Percentiles rank a stretch among this genome's conserved stretches.
Conservation (phyloP, 306 rosid genomes). For the Rosa rugosa region DNA sequence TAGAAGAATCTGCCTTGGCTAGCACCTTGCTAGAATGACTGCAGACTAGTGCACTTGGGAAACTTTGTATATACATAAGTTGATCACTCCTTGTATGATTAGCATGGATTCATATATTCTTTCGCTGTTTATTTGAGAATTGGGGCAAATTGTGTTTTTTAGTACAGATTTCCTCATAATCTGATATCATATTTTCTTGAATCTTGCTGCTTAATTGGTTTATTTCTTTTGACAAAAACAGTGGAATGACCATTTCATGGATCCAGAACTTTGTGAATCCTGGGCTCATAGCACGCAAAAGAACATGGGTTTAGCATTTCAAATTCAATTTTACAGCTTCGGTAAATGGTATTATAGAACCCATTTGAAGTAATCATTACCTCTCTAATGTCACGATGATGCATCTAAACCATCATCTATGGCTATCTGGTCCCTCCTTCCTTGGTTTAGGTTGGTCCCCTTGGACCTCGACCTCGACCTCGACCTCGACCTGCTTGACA, state of each 20-base stretch:
- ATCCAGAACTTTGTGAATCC: neutral
- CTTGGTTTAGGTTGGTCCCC: slow-evolving; percentile 11
- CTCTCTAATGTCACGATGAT: neutral
- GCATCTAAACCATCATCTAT: neutral
- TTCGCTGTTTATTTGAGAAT: neutral
- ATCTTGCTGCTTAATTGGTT: neutral
- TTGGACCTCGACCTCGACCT: no score
- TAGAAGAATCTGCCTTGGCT: neutral
- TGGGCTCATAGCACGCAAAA: neutral
- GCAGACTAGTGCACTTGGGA: neutral
- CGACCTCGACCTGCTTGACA: neutral
- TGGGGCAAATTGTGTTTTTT: neutral
- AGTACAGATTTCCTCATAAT: neutral
- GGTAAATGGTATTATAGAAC: neutral
- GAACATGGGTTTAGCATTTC: neutral
- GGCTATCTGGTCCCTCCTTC: neutral
- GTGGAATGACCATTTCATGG: neutral
- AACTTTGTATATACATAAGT: neutral
- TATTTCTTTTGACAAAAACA: neutral
- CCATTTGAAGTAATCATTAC: neutral
- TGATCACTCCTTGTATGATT: neutral
- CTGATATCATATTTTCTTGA: neutral
- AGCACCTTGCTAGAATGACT: neutral
- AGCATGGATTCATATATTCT: neutral
- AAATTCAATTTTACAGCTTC: neutral